These are phyloP conservation scores for Phytophthora chlamydospora DNA, from an alignment of 352 stramenopile genomes.

Conservation along the genomic window DNA sequence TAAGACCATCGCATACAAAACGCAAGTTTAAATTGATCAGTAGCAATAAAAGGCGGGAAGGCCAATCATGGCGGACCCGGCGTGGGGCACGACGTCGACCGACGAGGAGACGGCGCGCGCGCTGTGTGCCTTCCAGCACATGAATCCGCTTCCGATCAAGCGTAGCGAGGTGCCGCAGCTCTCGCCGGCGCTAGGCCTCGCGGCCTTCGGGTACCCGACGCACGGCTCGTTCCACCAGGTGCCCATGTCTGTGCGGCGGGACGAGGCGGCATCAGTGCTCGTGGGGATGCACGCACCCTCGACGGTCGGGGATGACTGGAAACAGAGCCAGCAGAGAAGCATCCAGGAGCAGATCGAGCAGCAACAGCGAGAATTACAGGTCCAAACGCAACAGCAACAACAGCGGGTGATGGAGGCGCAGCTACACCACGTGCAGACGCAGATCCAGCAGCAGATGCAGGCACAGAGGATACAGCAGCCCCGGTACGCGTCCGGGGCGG, in stretches of 20 bases:
- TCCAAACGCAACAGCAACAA: slow-evolving; percentile 23
- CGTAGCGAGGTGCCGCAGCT: slow-evolving; percentile 14
- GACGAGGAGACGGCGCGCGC: slow-evolving; percentile 38
- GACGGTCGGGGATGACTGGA: slow-evolving; percentile 28
- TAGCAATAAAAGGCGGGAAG: slow-evolving; percentile 14
- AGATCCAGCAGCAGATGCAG: slow-evolving; percentile 26
- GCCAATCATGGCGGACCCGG: slow-evolving; percentile 34
- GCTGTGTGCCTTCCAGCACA: slow-evolving; percentile 33
- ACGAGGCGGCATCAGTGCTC: slow-evolving; percentile 18
- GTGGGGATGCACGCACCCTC: slow-evolving; percentile 19
- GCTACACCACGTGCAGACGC: slow-evolving; percentile 19
- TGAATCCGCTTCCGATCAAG: slow-evolving; percentile 8
- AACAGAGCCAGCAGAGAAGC: slow-evolving; percentile 24
- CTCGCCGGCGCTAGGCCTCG: slow-evolving; percentile 3
- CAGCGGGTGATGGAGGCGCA: slow-evolving; percentile 15
- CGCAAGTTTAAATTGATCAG: background rate
- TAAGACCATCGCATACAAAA: background rate
- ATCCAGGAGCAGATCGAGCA: slow-evolving; percentile 34
- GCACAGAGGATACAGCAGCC: slow-evolving; percentile 20
- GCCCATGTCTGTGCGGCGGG: slow-evolving; percentile 7
- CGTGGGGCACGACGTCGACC: slow-evolving; percentile 26
- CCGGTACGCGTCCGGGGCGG: slow-evolving; percentile 1
- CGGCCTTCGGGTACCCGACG: slow-evolving; percentile 10
- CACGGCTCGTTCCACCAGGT: slow-evolving; percentile 11
- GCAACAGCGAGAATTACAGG: slow-evolving; percentile 13